Percentiles rank a stretch among this genome's conserved stretches.
These are phyloP conservation scores for Cavenderia fasciculata DNA, from an alignment of 78 protist species.

Conservation along the genomic window DNA sequence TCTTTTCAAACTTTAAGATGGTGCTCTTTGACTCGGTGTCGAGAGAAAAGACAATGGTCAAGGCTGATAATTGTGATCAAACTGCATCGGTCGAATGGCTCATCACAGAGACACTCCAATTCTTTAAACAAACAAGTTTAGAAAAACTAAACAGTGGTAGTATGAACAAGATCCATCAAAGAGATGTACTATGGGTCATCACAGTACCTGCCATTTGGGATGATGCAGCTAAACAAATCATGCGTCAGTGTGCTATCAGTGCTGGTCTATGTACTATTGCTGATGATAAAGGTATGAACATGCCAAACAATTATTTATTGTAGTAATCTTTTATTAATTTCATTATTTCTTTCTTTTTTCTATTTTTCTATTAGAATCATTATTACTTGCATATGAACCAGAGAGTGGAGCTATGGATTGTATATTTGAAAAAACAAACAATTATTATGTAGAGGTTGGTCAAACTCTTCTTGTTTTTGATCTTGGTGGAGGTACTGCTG, in stretches of 20 bases:
- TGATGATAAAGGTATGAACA: constrained; percentile 14
- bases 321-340: background rate
- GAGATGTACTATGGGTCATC: constrained; percentile 1
- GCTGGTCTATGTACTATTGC: background rate
- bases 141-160: background rate
- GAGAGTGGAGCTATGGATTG: background rate
- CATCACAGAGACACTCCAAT: background rate
- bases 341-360: too few relatives aligned
- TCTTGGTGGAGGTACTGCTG: too few relatives aligned
- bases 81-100: background rate
- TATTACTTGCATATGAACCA: background rate
- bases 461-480: too few relatives aligned
- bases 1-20: too few relatives aligned
- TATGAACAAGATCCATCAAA: background rate
- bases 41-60: too few relatives aligned
- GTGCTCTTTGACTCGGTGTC: too few relatives aligned
- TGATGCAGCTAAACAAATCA: constrained; percentile 5
- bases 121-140: background rate
- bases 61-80: too few relatives aligned
- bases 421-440: background rate
- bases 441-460: too few relatives aligned
- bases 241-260: background rate
- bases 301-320: background rate
- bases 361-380: too few relatives aligned
- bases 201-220: constrained; percentile 18